Conservation (phyloP, 2,329 filamentous ascomycete species). For the Phyllosticta citrichinensis region DNA sequence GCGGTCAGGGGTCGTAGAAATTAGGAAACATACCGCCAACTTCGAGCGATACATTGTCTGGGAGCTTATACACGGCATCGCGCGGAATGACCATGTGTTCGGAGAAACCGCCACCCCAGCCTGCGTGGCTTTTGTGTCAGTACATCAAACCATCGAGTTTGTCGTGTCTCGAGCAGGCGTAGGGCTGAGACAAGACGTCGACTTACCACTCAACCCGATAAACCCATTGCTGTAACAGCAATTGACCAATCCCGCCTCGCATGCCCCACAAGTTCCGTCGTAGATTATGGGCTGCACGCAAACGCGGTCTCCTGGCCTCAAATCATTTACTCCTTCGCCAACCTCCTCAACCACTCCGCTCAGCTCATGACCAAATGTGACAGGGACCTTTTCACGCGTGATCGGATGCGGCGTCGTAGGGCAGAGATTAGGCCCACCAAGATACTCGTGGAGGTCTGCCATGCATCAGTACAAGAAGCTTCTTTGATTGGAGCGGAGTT, state of each 20-base stretch:
- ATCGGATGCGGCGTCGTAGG: slow-evolving; percentile 45
- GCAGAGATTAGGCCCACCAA: slow-evolving; percentile 39
- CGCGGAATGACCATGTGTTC: slow-evolving; percentile 43
- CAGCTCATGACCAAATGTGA: slow-evolving; percentile 47
- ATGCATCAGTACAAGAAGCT: background rate
- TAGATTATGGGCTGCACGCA: slow-evolving; percentile 46
- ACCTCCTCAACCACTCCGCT: slow-evolving; percentile 43
- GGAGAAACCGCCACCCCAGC: slow-evolving; percentile 44
- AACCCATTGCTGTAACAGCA: slow-evolving; percentile 47
- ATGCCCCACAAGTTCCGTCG: slow-evolving; percentile 42
- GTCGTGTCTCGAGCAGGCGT: background rate
- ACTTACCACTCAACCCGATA: slow-evolving; percentile 38
- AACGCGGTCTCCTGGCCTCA: slow-evolving; percentile 40
- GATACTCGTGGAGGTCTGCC: slow-evolving; percentile 38
- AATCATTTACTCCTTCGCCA: slow-evolving; percentile 39
- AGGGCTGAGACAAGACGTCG: background rate
- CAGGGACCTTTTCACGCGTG: slow-evolving; percentile 41
- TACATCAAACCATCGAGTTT: background rate
- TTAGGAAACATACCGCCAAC: slow-evolving; percentile 27
- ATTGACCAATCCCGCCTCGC: slow-evolving; percentile 42
- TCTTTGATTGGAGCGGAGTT: background rate
- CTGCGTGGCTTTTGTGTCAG: slow-evolving; percentile 11
- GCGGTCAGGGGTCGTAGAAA: background rate
- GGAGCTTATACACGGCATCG: slow-evolving; percentile 36
- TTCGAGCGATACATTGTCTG: slow-evolving; percentile 42